phyloP scores from a whole-genome alignment of 2,329 filamentous ascomycete genomes.

The Cadophora sp. region DNA sequence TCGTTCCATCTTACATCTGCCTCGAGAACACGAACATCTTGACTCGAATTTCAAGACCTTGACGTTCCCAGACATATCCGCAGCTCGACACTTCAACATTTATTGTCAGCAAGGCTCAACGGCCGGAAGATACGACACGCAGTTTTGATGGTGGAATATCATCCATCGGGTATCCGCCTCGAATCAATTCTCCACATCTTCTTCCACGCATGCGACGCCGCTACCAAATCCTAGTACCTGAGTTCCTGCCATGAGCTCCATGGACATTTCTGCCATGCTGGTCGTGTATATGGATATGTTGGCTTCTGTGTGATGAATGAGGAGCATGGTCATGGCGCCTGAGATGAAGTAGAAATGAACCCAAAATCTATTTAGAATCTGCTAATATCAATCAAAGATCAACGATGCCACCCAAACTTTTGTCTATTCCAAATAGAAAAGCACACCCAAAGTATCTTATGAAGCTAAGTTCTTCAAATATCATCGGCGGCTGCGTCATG shows the following conservation, averaged over 20 bases:
- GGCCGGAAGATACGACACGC: not conserved
- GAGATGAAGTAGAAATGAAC: not conserved
- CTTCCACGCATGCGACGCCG: not conserved
- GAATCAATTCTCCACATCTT: not conserved
- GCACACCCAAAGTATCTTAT: not conserved
- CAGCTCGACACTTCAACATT: not conserved
- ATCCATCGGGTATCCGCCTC: not conserved
- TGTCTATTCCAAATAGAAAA: constrained; percentile 1
- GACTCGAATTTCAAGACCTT: not conserved
- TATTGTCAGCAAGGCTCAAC: not conserved
- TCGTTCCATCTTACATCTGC: not conserved
- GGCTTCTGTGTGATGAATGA: not conserved
- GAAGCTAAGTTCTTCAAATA: not conserved
- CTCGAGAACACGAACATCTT: not conserved
- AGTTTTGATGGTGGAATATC: not conserved
- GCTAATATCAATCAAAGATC: constrained; percentile 10
- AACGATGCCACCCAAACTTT: constrained; percentile 15
- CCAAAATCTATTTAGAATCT: not conserved
- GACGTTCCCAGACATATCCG: not conserved
- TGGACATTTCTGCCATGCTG: not conserved
- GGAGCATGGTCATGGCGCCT: not conserved
- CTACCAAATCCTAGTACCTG: not conserved
- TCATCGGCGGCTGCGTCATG: not conserved
- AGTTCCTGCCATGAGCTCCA: not conserved
- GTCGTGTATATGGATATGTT: not conserved